phyloP scores from a whole-genome alignment of 176 grass and related monocot species.

The Paspalum vaginatum region DNA sequence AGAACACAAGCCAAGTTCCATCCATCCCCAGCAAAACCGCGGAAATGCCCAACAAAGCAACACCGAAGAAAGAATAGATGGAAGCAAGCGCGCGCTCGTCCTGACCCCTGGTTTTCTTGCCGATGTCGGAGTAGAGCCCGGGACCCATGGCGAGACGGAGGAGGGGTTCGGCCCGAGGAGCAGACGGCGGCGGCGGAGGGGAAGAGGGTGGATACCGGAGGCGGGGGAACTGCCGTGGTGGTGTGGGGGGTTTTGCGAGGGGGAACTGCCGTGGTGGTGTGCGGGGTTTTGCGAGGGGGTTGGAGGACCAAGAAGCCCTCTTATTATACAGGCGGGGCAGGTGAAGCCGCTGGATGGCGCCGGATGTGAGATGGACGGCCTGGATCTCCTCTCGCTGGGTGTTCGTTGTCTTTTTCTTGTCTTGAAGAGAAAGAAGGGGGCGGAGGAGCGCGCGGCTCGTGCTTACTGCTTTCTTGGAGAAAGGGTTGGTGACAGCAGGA shows the following conservation, averaged over 20 bases:
- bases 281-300: conserved; percentile 12
- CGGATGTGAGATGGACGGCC: conserved; percentile 22
- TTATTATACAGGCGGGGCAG: conserved; percentile 11
- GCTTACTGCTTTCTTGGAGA: conserved; percentile 25
- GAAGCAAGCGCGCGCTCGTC: neutral
- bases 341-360: conserved; percentile 17
- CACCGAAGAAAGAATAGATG: neutral
- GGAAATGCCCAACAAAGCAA: neutral
- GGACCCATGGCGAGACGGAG: conserved; percentile 47
- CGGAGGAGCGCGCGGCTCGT: neutral
- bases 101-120: conserved; percentile 59
- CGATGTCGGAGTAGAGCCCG: conserved; percentile 64
- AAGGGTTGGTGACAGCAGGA: conserved; percentile 22
- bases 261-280: neutral
- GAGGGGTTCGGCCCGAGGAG: neutral
- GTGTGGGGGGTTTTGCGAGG: conserved; percentile 5
- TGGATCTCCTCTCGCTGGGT: neutral
- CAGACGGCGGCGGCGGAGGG: neutral
- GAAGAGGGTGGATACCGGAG: no score
- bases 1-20: conserved; percentile 10
- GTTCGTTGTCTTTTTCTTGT: conserved; percentile 33
- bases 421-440: conserved; percentile 14
- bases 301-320: neutral
- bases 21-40: neutral
- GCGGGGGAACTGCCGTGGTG: neutral